These are phyloP conservation scores for Plenodomus tracheiphilus DNA, from an alignment of 2,329 filamentous ascomycete species.

Conservation along the genomic window DNA sequence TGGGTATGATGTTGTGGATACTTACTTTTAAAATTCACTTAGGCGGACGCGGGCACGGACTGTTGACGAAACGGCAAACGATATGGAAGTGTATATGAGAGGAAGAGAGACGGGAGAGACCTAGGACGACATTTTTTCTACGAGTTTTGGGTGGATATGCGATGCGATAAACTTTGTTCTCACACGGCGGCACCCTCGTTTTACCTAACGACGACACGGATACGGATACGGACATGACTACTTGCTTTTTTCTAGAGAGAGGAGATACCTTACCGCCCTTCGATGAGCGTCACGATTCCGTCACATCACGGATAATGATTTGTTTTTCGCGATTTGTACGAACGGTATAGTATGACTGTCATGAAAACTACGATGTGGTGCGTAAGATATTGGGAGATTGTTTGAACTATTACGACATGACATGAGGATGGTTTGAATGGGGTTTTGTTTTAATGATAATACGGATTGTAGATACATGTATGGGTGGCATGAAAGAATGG, in stretches of 20 bases:
- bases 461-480: not conserved
- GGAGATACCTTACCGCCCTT: conserved; percentile 17
- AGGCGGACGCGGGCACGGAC: no score
- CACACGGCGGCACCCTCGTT: not conserved
- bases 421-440: no score
- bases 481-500: not conserved
- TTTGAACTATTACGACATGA: no score
- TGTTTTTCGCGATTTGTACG: no score
- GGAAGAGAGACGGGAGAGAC: no score
- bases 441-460: conserved; percentile 9
- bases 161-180: not conserved
- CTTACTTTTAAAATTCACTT: conserved; percentile 42
- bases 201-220: not conserved
- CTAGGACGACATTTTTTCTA: not conserved
- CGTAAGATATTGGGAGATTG: not conserved
- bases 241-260: not conserved
- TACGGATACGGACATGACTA: not conserved
- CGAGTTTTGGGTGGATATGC: not conserved
- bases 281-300: conserved; percentile 33
- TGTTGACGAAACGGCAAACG: no score
- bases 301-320: not conserved
- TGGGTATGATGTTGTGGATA: conserved; percentile 41
- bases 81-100: not conserved
- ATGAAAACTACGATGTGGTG: not conserved
- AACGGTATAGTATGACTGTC: no score